Evolutionary conservation across 1,284 basidiomycete genomes (phyloP).

Genomic region (Xerocomus minutiporus): DNA sequence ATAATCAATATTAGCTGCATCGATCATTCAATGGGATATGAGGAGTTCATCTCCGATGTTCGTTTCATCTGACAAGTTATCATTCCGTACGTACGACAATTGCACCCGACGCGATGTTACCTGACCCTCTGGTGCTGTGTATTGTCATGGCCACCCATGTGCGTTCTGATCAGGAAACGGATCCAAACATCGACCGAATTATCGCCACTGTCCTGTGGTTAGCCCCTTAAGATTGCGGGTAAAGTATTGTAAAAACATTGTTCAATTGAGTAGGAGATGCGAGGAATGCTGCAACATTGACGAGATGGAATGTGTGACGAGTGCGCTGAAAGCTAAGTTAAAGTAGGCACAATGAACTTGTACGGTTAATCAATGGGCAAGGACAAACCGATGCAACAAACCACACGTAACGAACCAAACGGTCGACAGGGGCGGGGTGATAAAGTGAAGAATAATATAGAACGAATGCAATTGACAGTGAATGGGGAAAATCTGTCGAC

Average conservation of each 20-base stretch:
- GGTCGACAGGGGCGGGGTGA: constrained; percentile 40
- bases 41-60: neutral
- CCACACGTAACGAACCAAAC: constrained; percentile 33
- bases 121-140: constrained; percentile 11
- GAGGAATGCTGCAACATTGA: constrained; percentile 49
- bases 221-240: constrained; percentile 30
- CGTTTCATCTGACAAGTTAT: constrained; percentile 1
- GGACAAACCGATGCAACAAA: constrained; percentile 35
- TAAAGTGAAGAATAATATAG: constrained; percentile 79
- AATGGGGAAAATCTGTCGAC: constrained; percentile 37
- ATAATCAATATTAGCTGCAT: neutral
- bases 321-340: constrained; percentile 32
- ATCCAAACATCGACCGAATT: constrained; percentile 6
- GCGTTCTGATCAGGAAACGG: constrained; percentile 7
- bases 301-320: constrained; percentile 37
- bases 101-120: neutral
- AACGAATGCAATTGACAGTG: constrained; percentile 44
- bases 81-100: neutral
- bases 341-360: constrained; percentile 30
- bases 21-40: neutral
- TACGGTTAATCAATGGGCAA: constrained; percentile 26
- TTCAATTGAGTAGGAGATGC: constrained; percentile 39
- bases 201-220: constrained; percentile 10
- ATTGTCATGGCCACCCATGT: constrained; percentile 12
- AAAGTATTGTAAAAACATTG: constrained; percentile 37